Conservation (phyloP, 2,329 filamentous ascomycete species). For the Pseudogymnoascus verrucosus region DNA sequence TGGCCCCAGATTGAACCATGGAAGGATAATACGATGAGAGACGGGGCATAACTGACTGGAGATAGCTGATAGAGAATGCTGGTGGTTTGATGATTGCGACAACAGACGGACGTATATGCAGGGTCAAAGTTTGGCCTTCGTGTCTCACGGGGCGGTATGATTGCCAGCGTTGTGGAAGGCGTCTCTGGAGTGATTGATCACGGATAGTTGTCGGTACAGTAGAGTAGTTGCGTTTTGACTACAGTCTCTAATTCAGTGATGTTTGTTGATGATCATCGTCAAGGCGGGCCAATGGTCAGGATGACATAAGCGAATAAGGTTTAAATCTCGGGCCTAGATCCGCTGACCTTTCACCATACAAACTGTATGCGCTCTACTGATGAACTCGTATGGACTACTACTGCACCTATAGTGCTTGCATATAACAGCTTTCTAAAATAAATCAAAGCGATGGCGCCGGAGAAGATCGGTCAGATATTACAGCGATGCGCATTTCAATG, state of each 20-base stretch:
- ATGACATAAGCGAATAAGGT: constrained; percentile 5
- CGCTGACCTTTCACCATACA: not conserved
- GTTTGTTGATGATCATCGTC: constrained; percentile 8
- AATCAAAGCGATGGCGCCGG: not conserved
- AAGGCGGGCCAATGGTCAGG: constrained; percentile 6
- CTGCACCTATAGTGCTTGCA: not conserved
- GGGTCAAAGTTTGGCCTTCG: not conserved
- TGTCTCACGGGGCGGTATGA: not conserved
- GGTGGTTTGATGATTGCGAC: constrained; percentile 2
- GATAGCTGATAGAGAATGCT: not conserved
- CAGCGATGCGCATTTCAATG: not conserved
- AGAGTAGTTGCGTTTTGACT: constrained; percentile 4
- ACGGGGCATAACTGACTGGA: not conserved
- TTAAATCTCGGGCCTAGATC: constrained; percentile 3
- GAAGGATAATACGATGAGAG: not conserved
- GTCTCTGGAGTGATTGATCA: constrained; percentile 6
- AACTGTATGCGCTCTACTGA: not conserved
- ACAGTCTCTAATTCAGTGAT: constrained; percentile 1
- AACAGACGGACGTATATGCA: constrained; percentile 2
- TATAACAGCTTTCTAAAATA: not conserved
- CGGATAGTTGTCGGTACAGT: not conserved
- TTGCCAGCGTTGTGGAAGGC: not conserved
- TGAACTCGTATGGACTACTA: not conserved
- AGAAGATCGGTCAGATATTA: not conserved
- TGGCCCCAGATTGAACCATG: not conserved